Conservation (phyloP, 1,284 basidiomycete genomes). For the Polyporus tsugae region DNA sequence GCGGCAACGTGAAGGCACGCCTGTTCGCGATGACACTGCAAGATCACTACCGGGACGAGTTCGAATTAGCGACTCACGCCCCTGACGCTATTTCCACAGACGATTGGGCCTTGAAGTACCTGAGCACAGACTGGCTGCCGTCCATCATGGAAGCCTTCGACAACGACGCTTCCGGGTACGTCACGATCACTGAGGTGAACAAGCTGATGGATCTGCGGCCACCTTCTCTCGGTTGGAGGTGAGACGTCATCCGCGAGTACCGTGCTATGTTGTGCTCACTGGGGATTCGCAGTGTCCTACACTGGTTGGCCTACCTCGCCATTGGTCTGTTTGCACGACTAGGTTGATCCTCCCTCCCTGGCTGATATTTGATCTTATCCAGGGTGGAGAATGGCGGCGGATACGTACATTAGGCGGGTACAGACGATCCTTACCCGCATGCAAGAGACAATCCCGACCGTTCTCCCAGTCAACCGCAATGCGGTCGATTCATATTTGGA, state of each 20-base stretch:
- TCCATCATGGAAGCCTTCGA: slow-evolving; percentile 43
- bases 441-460: no score
- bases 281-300: slow-evolving; percentile 19
- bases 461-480: no score
- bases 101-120: slow-evolving; percentile 34
- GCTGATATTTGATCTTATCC: no score
- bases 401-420: no score
- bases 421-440: no score
- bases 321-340: slow-evolving; percentile 14
- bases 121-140: slow-evolving; percentile 29
- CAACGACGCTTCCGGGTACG: slow-evolving; percentile 43
- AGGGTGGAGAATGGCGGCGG: no score
- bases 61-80: slow-evolving; percentile 4
- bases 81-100: slow-evolving; percentile 18
- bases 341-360: no score
- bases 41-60: slow-evolving; percentile 39
- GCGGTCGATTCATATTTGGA: no score
- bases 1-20: slow-evolving; percentile 26
- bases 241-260: no score
- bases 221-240: slow-evolving; percentile 25
- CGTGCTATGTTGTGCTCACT: no score
- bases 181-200: slow-evolving; percentile 42
- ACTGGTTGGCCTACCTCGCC: slow-evolving; percentile 33
- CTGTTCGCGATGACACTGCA: slow-evolving; percentile 32
- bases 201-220: slow-evolving; percentile 25